Conservation (phyloP, 495 filamentous ascomycete genomes). For the Penicillium lividum region DNA sequence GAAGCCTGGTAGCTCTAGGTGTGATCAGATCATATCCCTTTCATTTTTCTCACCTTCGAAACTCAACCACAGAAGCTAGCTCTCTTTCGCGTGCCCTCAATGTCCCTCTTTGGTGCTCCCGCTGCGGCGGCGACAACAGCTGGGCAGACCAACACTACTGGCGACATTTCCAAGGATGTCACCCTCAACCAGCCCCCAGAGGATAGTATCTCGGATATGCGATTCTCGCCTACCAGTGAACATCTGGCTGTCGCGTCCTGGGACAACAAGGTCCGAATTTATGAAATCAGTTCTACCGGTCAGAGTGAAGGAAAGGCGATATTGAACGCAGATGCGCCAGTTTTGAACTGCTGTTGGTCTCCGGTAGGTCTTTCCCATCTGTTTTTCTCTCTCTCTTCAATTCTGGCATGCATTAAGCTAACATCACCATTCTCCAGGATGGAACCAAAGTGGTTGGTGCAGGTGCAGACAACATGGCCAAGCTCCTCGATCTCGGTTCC, state of each 20-base stretch:
- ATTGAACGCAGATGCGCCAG: slow-evolving; percentile 75
- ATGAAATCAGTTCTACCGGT: slow-evolving; percentile 74
- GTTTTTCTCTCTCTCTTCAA: background rate
- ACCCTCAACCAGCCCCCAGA: slow-evolving; percentile 72
- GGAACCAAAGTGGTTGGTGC: slow-evolving; percentile 76
- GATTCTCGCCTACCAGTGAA: slow-evolving; percentile 76
- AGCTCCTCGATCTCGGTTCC: slow-evolving; percentile 71
- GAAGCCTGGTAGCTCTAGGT: background rate
- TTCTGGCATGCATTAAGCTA: slow-evolving; percentile 2
- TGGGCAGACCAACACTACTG: slow-evolving; percentile 67
- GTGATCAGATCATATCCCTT: background rate
- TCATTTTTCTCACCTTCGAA: background rate
- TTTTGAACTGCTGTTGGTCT: slow-evolving; percentile 79
- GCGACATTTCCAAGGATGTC: slow-evolving; percentile 89
- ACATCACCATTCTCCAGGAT: slow-evolving; percentile 45
- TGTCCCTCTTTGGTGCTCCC: slow-evolving; percentile 65
- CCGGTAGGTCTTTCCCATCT: slow-evolving; percentile 60
- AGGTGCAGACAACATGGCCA: slow-evolving; percentile 81
- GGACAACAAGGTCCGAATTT: slow-evolving; percentile 94
- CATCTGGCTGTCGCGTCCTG: slow-evolving; percentile 84
- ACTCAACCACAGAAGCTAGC: background rate
- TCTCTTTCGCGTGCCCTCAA: slow-evolving; percentile 19
- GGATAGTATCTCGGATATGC: slow-evolving; percentile 82
- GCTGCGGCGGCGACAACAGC: slow-evolving; percentile 45
- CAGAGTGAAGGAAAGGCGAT: slow-evolving; percentile 74